Conservation (phyloP, 2,329 filamentous ascomycete genomes). For the Sporothrix dimorphospora region DNA sequence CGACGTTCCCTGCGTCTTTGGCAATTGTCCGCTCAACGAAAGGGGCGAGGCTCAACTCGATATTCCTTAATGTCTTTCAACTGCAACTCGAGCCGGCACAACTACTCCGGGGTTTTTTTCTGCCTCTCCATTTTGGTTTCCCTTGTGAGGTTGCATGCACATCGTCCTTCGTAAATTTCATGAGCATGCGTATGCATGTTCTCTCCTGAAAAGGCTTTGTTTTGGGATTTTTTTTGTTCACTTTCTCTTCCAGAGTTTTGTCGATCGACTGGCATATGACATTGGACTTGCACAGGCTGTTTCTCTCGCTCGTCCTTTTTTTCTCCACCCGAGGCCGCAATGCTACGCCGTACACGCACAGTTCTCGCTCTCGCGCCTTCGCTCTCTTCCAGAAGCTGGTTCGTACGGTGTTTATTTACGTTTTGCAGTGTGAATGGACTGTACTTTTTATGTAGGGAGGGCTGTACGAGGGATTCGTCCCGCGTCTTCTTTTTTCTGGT, state of each 20-base stretch:
- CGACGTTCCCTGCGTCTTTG: background rate
- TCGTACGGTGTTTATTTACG: background rate
- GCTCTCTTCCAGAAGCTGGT: background rate
- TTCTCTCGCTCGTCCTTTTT: no score
- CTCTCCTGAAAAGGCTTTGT: background rate
- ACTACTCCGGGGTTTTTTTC: background rate
- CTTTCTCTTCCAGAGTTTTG: background rate
- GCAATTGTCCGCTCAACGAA: background rate
- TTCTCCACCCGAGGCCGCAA: background rate
- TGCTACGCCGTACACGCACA: background rate
- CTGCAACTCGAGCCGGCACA: constrained; percentile 2
- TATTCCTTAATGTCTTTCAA: background rate
- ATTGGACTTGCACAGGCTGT: no score
- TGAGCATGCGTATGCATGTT: background rate
- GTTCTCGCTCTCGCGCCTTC: background rate
- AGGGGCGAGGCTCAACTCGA: background rate
- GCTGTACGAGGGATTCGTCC: background rate
- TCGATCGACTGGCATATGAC: background rate
- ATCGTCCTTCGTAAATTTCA: background rate
- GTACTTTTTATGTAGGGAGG: background rate
- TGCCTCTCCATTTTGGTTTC: background rate
- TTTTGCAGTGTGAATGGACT: background rate
- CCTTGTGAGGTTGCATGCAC: constrained; percentile 8
- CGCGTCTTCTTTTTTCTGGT: background rate
- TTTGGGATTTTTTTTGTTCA: background rate